Evolutionary conservation across 768 basidiomycete genomes (phyloP), one percentile per base, ranked within the genome.

Genomic region (Boletus rubescentipes): DNA sequence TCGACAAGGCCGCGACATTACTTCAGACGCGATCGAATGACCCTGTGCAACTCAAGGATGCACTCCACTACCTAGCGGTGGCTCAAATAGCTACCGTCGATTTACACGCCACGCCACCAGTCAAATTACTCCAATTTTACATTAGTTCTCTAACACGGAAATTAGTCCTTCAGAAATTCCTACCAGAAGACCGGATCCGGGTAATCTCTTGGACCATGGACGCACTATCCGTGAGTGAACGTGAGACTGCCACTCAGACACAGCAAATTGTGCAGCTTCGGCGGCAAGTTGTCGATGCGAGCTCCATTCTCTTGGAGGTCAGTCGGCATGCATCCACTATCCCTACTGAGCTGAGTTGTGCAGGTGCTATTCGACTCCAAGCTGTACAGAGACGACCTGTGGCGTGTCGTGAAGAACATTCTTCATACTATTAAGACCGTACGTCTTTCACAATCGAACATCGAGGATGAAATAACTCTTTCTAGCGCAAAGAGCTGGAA

Each of bases 71-170:
- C 51, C 69, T 85, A 54, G 75, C 79, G 38, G 61, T 85, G 34
- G 76, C 79, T 38, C 67, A 71, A 36, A 73, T 71, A 42, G 48
- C 83, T 20, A 74, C 72, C 40, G 61, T 80, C 37, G 73, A 77
- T 37, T 74, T 72, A 57, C 70, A 63, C 34, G 64, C 75, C 26
- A 74, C 76, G 2, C 71, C 77, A 8, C 71, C 83, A 15, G 61
- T 73, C 29, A 73, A 74, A 46, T 68, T 87, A 15, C 65, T 86
- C 34, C 79, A 73, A 29, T 83, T 84, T 59, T 87, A 83, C 56
- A 74, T 76, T 62, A 65, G 70, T 39, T 62, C 60, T 58, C 61
- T 79, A 37, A 67, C 71, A 21, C 71, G 77, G 36, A 85, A 79
- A 61, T 67, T 77, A 50, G 75, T 74, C 21, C 66, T 86, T 23